Evolutionary conservation across 1,284 basidiomycete species (phyloP).

Genomic region (Entoloma clypeatum): DNA sequence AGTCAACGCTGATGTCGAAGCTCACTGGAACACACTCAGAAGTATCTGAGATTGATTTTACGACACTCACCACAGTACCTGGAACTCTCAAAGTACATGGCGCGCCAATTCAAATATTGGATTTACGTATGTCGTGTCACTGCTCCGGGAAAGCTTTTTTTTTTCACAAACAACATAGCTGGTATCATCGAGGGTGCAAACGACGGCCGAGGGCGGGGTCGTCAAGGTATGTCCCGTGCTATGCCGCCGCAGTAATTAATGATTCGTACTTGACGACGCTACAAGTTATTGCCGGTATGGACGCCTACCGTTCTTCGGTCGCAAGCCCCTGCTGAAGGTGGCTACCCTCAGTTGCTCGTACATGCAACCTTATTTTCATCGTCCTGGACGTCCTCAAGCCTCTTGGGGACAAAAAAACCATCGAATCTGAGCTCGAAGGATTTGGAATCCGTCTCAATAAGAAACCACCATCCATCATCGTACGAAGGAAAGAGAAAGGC

Average conservation of each 20-base stretch:
- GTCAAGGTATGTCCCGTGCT: slow-evolving; percentile 65
- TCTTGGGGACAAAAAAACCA: slow-evolving; percentile 88
- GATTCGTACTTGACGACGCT: slow-evolving; percentile 7
- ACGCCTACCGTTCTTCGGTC: slow-evolving; percentile 12
- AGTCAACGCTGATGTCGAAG: slow-evolving; percentile 98
- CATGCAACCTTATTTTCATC: slow-evolving; percentile 98
- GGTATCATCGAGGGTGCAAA: slow-evolving; percentile 99
- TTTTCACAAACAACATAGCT: slow-evolving; percentile 43
- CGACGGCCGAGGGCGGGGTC: slow-evolving; percentile 96
- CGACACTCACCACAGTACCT: slow-evolving; percentile 89
- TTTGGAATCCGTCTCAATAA: slow-evolving; percentile 98
- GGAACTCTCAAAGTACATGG: slow-evolving; percentile 94
- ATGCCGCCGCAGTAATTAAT: slow-evolving; percentile 1
- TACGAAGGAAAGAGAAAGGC: slow-evolving; percentile 93
- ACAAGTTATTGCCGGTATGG: slow-evolving; percentile 77
- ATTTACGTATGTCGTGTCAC: slow-evolving; percentile 63
- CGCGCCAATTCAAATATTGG: slow-evolving; percentile 87
- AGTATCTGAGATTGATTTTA: slow-evolving; percentile 99
- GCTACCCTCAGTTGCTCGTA: slow-evolving; percentile 74
- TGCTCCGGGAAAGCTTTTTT: slow-evolving; percentile 7
- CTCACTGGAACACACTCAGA: slow-evolving; percentile 97
- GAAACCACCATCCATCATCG: slow-evolving; percentile 84
- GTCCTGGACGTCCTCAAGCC: slow-evolving; percentile 98
- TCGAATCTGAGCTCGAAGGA: slow-evolving; percentile 92
- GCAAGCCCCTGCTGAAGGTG: slow-evolving; percentile 16